Base-by-base conservation (phyloP, 768 basidiomycete genomes). In the Ramaria sp. region DNA sequence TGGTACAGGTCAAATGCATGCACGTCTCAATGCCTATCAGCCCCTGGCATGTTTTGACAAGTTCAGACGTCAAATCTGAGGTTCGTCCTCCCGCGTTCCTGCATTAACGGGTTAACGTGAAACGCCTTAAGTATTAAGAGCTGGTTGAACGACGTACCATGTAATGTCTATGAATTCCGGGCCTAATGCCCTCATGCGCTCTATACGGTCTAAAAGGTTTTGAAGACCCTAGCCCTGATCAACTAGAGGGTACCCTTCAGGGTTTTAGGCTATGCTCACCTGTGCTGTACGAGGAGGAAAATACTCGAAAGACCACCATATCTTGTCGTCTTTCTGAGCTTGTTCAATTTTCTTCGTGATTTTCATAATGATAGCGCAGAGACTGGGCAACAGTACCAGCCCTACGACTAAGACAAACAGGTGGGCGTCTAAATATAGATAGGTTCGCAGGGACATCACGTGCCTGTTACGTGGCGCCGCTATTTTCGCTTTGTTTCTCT, bases 301-400 rank as follows among this genome's bases (percentile, higher is more conserved):
- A 73, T 93, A 98, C 68, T 99, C 95, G 69, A 99, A 98, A 38
- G 91, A 93, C 94, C 94, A 99, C 88, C 93, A 96, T 59, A 90
- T 73, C 65, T 91, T 83, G 61, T 86, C 84, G 64, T 95, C 88
- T 68, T 86, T 84, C 59, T 81, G 73, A 49, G 89, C 89, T 69
- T 90, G 83, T 61, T 84, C 78, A 46, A 97, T 90, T 75, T 95
- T 97, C 71, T 93, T 82, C 63, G 85, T 91, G 70, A 98, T 91
- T 81, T 88, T 95, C 91, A 96, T 96, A 71, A 22, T 43, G 17
- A 7, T 9, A 37, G 34, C 27, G 27, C 5, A 27, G 27, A 27
- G 27, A 27, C 27, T 27, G 27, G 27, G 27, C 27, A 27, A 27
- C 27, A 27, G 27, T 27, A 27, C 27, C 27, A 27, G 27, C 27